phyloP scores from a whole-genome alignment of 2,329 filamentous ascomycete genomes.

The Colletotrichum sp. region DNA sequence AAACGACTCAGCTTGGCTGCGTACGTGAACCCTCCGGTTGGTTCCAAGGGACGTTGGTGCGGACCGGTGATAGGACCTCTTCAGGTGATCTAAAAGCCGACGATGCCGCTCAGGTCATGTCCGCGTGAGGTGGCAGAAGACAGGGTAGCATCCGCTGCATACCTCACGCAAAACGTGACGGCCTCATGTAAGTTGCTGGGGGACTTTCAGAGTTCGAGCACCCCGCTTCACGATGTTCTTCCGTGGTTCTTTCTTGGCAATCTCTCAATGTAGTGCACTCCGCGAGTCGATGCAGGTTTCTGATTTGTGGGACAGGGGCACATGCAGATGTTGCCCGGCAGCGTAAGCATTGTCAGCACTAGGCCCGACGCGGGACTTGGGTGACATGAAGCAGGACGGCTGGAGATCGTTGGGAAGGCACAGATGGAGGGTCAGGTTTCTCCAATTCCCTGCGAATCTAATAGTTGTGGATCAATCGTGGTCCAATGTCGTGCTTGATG shows the following conservation, averaged over 20 bases:
- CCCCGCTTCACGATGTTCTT: neutral
- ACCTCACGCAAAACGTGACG: slow-evolving; percentile 2
- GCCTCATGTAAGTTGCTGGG: neutral
- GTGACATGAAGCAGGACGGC: neutral
- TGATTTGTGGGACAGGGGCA: neutral
- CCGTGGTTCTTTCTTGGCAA: neutral
- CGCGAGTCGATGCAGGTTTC: neutral
- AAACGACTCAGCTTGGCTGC: neutral
- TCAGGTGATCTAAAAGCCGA: neutral
- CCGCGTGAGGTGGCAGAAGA: neutral
- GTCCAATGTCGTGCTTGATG: neutral
- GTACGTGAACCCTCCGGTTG: neutral
- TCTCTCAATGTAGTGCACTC: neutral
- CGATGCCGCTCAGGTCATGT: neutral
- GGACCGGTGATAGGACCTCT: neutral
- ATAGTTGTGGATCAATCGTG: neutral
- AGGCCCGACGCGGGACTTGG: slow-evolving; percentile 3
- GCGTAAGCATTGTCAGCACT: slow-evolving; percentile 16
- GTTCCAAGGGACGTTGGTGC: neutral
- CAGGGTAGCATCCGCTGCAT: slow-evolving; percentile 3
- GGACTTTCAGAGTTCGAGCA: neutral
- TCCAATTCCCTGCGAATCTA: neutral
- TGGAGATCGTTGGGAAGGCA: neutral
- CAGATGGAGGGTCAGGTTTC: neutral
- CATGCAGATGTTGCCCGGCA: slow-evolving; percentile 6